Conservation (phyloP, 202 grass and related monocot species). For the Dendrocalamus latiflorus region DNA sequence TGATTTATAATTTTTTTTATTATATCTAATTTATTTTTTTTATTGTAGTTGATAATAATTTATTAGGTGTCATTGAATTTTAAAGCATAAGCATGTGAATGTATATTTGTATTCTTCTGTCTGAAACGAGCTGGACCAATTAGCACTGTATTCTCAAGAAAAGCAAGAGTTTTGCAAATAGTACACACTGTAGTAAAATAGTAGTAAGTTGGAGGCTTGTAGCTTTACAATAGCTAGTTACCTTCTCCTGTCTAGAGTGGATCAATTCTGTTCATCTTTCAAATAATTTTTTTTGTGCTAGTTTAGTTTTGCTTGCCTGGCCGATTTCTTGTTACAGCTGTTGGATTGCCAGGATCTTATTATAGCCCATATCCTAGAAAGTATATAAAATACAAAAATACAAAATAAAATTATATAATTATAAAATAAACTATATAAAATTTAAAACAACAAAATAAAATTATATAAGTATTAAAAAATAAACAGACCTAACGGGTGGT, state of each 20-base stretch:
- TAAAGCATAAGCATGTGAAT: too few species aligned
- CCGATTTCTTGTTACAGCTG: neutral
- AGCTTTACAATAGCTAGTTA: neutral
- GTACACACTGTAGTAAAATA: neutral
- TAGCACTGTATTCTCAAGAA: neutral
- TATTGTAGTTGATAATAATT: too few species aligned
- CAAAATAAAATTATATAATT: too few species aligned
- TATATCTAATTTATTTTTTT: too few species aligned
- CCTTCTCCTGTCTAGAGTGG: neutral
- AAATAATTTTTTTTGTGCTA: neutral
- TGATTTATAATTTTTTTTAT: too few species aligned
- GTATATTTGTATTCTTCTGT: neutral
- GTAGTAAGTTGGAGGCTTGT: neutral
- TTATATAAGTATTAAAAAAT: too few species aligned
- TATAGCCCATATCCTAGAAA: neutral
- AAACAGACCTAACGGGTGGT: too few species aligned
- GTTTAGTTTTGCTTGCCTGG: neutral
- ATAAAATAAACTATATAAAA: too few species aligned
- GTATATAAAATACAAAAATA: too few species aligned
- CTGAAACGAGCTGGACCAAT: neutral
- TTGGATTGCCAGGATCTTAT: neutral
- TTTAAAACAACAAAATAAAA: too few species aligned
- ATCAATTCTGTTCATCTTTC: neutral
- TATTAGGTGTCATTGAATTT: too few species aligned
- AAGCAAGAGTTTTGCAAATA: neutral